These are phyloP conservation scores for Sindora glabra DNA, from an alignment of 306 rosid species.

Conservation along the genomic window DNA sequence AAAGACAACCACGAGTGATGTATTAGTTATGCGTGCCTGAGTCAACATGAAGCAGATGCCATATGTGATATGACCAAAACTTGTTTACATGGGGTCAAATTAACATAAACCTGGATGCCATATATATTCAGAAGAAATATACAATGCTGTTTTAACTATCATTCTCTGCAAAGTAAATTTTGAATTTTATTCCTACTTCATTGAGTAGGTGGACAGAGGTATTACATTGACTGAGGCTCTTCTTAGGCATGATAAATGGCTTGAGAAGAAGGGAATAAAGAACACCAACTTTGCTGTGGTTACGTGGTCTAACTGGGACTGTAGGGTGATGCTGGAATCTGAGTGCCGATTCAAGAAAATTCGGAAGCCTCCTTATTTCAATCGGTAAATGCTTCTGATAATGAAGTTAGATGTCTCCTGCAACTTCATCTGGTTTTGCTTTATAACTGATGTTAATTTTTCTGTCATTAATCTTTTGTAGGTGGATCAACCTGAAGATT, in stretches of 20 bases:
- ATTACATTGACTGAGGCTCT: conserved; percentile 84
- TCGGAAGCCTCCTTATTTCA: conserved; percentile 84
- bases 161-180: too few species aligned
- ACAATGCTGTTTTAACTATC: too few species aligned
- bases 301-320: conserved; percentile 96
- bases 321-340: conserved; percentile 88
- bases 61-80: too few species aligned
- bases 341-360: conserved; percentile 93
- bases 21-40: too few species aligned
- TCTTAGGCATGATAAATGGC: conserved; percentile 94
- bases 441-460: conserved; percentile 23
- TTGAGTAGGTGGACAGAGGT: conserved; percentile 86
- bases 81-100: too few species aligned
- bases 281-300: conserved; percentile 85
- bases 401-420: too few species aligned
- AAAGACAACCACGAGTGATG: too few species aligned
- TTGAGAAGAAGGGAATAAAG: conserved; percentile 86
- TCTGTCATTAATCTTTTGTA: conserved; percentile 26
- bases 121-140: too few species aligned
- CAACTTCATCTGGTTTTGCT: conserved; percentile 2
- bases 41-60: too few species aligned
- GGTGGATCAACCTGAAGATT: conserved; percentile 87
- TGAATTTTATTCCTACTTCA: too few species aligned
- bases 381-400: conserved; percentile 52
- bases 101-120: too few species aligned